Evolutionary conservation across 495 filamentous ascomycete genomes (phyloP), one percentile per base, ranked within the genome.

Genomic region (Hypomontagnella submonticulosa): DNA sequence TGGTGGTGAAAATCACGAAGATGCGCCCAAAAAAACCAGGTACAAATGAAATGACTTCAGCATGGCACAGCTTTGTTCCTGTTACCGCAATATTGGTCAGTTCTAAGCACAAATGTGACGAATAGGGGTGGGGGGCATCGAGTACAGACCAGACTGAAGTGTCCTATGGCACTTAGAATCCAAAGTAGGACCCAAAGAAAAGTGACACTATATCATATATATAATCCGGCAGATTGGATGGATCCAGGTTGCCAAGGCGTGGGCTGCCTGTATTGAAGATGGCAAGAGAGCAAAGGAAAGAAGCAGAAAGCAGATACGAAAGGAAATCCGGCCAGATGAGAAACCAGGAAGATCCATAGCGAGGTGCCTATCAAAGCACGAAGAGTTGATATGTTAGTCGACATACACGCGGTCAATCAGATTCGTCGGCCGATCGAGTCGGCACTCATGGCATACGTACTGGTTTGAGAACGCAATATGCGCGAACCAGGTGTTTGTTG

Each of bases 11-110:
- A 61, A 71, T 72, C 53, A 74, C 71, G 38, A 71, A 68, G 54
- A 72, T 38, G 54, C 62, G 44, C 55, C 47, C 49, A 4, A 32
- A 63, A n/a, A 67, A 71, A 69, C 34, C 60, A 69, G 67, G 58
- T 70, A 71, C 60, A 62, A 76, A 75, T 71, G 67, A 71, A 71
- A 75, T 44, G 60, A 48, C 67, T 64, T 50, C 61, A 74, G 66
- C 60, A 70, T 77, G 78, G 75, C 70, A 81, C 79, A 83, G 79
- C 80, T 81, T 79, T 80, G 80, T 70, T 77, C 76, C 79, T 81
- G 71, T 67, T 52, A 40, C 32, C 51, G 34, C 57, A 49, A 72
- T 23, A 44, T 57, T 32, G 61, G 65, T 73, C 48, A 70, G 68
- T 72, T 61, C 75, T 65, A 70, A 66, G 66, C 36, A 47, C 50